Percentiles rank a stretch among this genome's conserved stretches.
These are phyloP conservation scores for Phyllosticta ampelicida DNA, from an alignment of 2,329 filamentous ascomycete genomes.

Conservation along the genomic window DNA sequence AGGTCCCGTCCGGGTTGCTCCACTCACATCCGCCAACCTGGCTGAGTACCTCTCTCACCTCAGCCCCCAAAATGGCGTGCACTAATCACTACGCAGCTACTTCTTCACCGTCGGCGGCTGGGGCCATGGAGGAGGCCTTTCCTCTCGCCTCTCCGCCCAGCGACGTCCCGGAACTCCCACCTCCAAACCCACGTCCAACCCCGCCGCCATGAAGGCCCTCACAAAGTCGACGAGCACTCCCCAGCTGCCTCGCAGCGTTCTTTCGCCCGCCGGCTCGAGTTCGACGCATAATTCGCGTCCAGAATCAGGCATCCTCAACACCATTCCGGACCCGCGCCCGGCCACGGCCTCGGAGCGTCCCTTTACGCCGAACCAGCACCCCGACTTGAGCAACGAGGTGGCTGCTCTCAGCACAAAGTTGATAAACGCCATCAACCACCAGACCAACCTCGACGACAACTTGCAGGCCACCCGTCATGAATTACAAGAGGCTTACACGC, in stretches of 20 bases:
- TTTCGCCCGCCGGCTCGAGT: constrained; percentile 2
- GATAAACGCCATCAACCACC: constrained; percentile 94
- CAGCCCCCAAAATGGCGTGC: not conserved
- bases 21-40: constrained; percentile 12
- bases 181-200: constrained; percentile 12
- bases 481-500: constrained; percentile 59
- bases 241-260: constrained; percentile 20
- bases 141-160: constrained; percentile 20
- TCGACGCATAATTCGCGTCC: constrained; percentile 24
- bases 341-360: constrained; percentile 27
- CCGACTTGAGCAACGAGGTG: constrained; percentile 63
- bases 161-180: constrained; percentile 26
- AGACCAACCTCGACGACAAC: constrained; percentile 82
- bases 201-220: constrained; percentile 22
- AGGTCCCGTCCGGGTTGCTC: constrained; percentile 7
- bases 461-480: constrained; percentile 75
- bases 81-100: constrained; percentile 10
- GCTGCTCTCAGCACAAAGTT: constrained; percentile 88
- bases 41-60: constrained; percentile 18
- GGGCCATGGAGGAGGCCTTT: constrained; percentile 19
- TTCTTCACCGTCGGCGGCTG: constrained; percentile 26
- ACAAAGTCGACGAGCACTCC: constrained; percentile 28
- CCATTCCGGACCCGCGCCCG: constrained; percentile 44
- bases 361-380: constrained; percentile 35
- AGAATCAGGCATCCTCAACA: constrained; percentile 54